Base-by-base conservation (phyloP, 345 rosid species). In the Syzygium oleosum region DNA sequence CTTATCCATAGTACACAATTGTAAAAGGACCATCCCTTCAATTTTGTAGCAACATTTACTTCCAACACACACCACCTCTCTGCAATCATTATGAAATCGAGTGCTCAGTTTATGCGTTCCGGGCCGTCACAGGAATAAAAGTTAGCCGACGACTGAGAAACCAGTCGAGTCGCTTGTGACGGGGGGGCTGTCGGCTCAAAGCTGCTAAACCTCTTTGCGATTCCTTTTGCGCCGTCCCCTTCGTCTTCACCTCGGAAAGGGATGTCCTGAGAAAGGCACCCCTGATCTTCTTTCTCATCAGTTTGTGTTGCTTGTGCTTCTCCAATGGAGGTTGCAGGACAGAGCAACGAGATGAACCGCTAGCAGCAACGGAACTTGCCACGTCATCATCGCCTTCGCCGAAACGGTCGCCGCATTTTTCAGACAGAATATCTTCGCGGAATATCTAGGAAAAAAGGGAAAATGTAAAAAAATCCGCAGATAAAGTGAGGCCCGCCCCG, bases 91-190 rank as follows among this genome's bases (percentile, higher is more conserved):
- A 19, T 8, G 14, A 73, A 73, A 38, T 14, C 46, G 6, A 38
- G 83, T 8, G 83, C 27, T 5, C 27, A 8, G 83, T 73, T 38
- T 73, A 38, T 8, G 14, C 4, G 1, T 38, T 43, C 27, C 0
- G 7, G 4, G 8, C 49, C 14, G 7, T 19, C 5, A 19, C 46
- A 4, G 80, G 14, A 9, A 38, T 11, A 19, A 2, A 73, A 73
- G 13, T 22, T 22, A 9, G 27, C 5, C 83, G 27, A 73, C 8
- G 4, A 12, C 3, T 27, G 27, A 73, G 25, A 34, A 34, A 73
- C 14, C 13, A 13, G 0, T 0, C 13, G 4, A 38, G 49, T 9
- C 5, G 23, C 14, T 52, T 52, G 55, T 1, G 55, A 6, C 55
- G 21, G 21, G 21, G 19, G 55, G 58, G 58, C 4, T 4, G 2